Evolutionary conservation across 2,329 filamentous ascomycete species (phyloP).

Genomic region (Cladophialophora bantiana): DNA sequence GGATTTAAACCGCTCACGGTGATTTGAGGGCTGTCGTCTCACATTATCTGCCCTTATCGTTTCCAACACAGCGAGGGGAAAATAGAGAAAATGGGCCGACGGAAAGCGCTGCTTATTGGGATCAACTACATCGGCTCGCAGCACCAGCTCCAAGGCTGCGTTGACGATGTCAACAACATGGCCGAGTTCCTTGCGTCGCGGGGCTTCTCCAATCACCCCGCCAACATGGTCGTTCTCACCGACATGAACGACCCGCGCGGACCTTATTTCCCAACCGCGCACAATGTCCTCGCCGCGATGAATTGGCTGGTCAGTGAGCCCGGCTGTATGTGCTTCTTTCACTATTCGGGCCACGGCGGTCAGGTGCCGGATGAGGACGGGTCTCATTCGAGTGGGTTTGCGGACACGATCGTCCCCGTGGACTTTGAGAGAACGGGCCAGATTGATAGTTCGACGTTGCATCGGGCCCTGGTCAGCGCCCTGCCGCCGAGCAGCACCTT

Average conservation of each 20-base stretch:
- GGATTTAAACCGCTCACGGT: background rate
- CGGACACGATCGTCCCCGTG: conserved; percentile 63
- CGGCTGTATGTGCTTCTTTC: conserved; percentile 53
- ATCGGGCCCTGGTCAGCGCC: conserved; percentile 38
- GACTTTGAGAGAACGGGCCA: conserved; percentile 62
- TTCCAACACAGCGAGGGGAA: no score
- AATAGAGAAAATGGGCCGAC: conserved; percentile 26
- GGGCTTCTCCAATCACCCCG: conserved; percentile 52
- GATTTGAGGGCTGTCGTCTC: background rate
- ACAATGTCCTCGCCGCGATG: conserved; percentile 61
- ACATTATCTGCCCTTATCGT: no score
- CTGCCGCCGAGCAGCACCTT: conserved; percentile 53
- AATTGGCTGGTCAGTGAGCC: conserved; percentile 60
- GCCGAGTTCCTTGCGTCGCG: conserved; percentile 54
- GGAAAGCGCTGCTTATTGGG: conserved; percentile 61
- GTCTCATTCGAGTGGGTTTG: conserved; percentile 42
- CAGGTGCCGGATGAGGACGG: conserved; percentile 53
- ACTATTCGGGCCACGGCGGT: conserved; percentile 67
- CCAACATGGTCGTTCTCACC: conserved; percentile 55
- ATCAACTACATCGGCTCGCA: conserved; percentile 58
- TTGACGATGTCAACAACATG: conserved; percentile 59
- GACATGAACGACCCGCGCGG: conserved; percentile 57
- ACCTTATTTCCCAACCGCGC: conserved; percentile 50
- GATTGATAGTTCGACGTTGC: conserved; percentile 56
- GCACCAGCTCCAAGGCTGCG: conserved; percentile 57